These are phyloP conservation scores for Paxillus ammoniavirescens DNA, from an alignment of 768 basidiomycete species.

Conservation along the genomic window DNA sequence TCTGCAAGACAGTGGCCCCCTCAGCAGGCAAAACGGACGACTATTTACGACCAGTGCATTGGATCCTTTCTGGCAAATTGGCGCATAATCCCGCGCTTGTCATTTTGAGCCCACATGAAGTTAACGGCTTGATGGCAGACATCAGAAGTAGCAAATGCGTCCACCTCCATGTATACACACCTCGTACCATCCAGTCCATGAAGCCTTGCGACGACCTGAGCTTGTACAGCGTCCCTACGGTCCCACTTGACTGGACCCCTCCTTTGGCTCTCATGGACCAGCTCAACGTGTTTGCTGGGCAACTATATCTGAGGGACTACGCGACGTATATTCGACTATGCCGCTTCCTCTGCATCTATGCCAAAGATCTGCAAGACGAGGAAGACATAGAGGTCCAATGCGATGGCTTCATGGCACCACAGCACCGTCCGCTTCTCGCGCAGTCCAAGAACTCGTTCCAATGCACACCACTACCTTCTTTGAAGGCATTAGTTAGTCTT, in stretches of 20 bases:
- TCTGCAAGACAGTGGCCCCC: slow-evolving; percentile 9
- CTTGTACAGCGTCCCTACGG: slow-evolving; percentile 9
- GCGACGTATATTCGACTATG: slow-evolving; percentile 28
- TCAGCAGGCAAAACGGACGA: slow-evolving; percentile 4
- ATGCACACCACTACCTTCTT: slow-evolving; percentile 33
- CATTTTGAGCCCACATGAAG: slow-evolving; percentile 43
- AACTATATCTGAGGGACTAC: slow-evolving; percentile 30
- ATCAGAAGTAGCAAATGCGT: slow-evolving; percentile 34
- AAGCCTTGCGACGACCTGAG: slow-evolving; percentile 35
- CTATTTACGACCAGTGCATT: slow-evolving; percentile 29
- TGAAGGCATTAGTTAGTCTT: slow-evolving; percentile 19
- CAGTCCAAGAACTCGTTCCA: slow-evolving; percentile 25
- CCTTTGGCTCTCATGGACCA: slow-evolving; percentile 9
- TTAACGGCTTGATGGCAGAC: slow-evolving; percentile 33
- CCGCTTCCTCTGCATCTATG: slow-evolving; percentile 24
- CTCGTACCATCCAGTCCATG: slow-evolving; percentile 35
- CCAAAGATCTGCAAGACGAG: slow-evolving; percentile 11
- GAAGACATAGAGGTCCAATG: slow-evolving; percentile 3
- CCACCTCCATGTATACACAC: slow-evolving; percentile 43
- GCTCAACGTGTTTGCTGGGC: slow-evolving; percentile 32
- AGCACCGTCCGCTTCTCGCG: slow-evolving; percentile 9
- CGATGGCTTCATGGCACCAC: slow-evolving; percentile 23
- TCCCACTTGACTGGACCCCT: background rate
- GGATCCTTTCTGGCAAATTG: slow-evolving; percentile 21
- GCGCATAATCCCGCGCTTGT: slow-evolving; percentile 22